phyloP scores from a whole-genome alignment of 2,329 filamentous ascomycete species.

The Teratosphaeria destructans region DNA sequence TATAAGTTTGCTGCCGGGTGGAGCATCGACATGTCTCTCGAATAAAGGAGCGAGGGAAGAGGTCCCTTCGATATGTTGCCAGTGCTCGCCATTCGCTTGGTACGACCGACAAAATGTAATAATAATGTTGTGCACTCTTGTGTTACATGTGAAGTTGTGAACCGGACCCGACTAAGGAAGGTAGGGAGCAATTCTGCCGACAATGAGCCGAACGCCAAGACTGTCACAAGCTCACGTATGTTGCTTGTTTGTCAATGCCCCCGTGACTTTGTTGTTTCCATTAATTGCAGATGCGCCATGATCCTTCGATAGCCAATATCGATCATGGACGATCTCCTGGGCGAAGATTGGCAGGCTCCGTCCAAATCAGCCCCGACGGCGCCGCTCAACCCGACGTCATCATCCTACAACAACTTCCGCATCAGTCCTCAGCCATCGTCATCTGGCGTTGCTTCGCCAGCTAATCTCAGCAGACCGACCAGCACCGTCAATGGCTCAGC shows the following conservation, averaged over 20 bases:
- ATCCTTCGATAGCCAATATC: neutral
- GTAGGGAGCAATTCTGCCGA: neutral
- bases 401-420: constrained; percentile 24
- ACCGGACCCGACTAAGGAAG: neutral
- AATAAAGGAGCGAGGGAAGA: no score
- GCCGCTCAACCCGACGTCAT: constrained; percentile 14
- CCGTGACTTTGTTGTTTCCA: neutral
- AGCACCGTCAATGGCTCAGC: constrained; percentile 32
- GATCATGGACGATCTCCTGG: constrained; percentile 39
- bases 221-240: neutral
- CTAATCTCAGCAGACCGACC: constrained; percentile 27
- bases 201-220: neutral
- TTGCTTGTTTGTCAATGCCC: neutral
- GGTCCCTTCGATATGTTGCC: no score
- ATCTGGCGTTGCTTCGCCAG: constrained; percentile 23
- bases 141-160: neutral
- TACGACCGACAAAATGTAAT: no score
- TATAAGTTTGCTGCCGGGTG: no score
- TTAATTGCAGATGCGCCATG: neutral
- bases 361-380: constrained; percentile 16
- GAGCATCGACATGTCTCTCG: no score
- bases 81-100: no score
- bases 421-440: constrained; percentile 30
- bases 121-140: no score
- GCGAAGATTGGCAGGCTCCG: constrained; percentile 36